phyloP scores from a whole-genome alignment of 140 eudicot genomes.

The Anethum foeniculum region DNA sequence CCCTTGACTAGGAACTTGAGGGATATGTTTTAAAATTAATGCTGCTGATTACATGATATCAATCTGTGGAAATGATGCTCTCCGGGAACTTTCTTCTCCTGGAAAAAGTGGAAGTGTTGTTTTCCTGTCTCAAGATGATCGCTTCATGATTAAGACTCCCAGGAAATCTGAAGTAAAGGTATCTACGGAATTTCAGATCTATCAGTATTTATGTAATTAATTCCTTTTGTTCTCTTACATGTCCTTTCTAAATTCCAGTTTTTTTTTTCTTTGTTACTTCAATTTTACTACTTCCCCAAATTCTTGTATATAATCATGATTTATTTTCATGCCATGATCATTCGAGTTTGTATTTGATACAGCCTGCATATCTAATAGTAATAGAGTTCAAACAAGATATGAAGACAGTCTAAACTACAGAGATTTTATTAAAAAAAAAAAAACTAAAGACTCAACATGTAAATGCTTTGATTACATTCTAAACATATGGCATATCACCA shows the following conservation, averaged over 20 bases:
- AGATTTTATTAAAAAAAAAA: background rate
- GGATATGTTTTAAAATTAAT: conserved; percentile 88
- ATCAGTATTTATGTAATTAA: background rate
- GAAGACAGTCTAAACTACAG: background rate
- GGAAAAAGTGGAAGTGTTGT: conserved; percentile 98
- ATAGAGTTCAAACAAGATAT: background rate
- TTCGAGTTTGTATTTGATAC: background rate
- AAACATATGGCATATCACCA: background rate
- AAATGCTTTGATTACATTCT: background rate
- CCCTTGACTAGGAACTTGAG: conserved; percentile 57
- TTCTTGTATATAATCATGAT: background rate
- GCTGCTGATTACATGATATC: conserved; percentile 99
- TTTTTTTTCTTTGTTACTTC: background rate
- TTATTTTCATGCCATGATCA: background rate
- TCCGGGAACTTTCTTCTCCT: conserved; percentile 93
- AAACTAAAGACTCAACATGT: background rate
- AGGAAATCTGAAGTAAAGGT: conserved; percentile 96
- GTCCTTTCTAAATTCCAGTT: background rate
- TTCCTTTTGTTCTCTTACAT: background rate
- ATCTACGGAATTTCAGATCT: conserved; percentile 16
- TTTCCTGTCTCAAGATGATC: conserved; percentile 93
- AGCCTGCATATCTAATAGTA: too few relatives aligned
- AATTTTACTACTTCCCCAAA: background rate
- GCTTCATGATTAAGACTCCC: conserved; percentile 90
- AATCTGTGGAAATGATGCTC: conserved; percentile 92